A percentile compares a stretch with the other conserved stretches of the same genome.
Evolutionary conservation across 768 basidiomycete genomes (phyloP).

Genomic region (Collybia sordida): DNA sequence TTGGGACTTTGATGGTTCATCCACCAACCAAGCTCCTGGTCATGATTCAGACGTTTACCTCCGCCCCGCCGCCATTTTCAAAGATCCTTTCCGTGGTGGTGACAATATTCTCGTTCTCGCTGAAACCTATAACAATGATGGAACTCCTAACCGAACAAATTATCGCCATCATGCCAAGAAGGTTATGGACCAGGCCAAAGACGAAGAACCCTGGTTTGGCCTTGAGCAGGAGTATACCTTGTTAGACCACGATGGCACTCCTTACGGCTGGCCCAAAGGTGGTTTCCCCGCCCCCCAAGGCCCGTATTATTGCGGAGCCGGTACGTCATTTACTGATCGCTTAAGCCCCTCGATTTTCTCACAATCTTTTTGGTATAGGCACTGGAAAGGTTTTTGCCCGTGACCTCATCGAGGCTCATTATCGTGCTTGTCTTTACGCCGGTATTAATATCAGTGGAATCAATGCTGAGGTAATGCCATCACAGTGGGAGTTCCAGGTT

Average conservation of each 20-base stretch:
- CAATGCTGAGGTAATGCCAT: slow-evolving; percentile 99
- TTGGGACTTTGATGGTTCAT: slow-evolving; percentile 99
- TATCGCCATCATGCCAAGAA: slow-evolving; percentile 92
- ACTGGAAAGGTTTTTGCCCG: slow-evolving; percentile 98
- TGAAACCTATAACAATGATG: slow-evolving; percentile 98
- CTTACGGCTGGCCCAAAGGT: slow-evolving; percentile 97
- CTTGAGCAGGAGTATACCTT: slow-evolving; percentile 99
- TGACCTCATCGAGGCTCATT: slow-evolving; percentile 98
- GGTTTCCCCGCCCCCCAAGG: slow-evolving; percentile 99
- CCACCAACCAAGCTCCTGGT: slow-evolving; percentile 96
- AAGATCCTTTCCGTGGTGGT: slow-evolving; percentile 98
- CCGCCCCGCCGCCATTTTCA: slow-evolving; percentile 95
- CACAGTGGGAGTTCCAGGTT: slow-evolving; percentile 99
- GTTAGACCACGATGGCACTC: slow-evolving; percentile 87
- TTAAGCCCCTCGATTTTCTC: background rate
- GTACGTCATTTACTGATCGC: slow-evolving; percentile 40
- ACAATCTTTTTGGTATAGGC: slow-evolving; percentile 41
- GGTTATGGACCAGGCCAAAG: slow-evolving; percentile 91
- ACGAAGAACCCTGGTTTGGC: slow-evolving; percentile 89
- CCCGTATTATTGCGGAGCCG: slow-evolving; percentile 99
- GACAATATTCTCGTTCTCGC: slow-evolving; percentile 97
- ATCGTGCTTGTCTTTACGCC: slow-evolving; percentile 92
- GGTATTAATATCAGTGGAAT: slow-evolving; percentile 99
- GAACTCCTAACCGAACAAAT: slow-evolving; percentile 97
- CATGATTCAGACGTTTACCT: slow-evolving; percentile 97